Evolutionary conservation across 805 yeast genomes (phyloP).

Genomic region (Saccharomycopsis sp.): DNA sequence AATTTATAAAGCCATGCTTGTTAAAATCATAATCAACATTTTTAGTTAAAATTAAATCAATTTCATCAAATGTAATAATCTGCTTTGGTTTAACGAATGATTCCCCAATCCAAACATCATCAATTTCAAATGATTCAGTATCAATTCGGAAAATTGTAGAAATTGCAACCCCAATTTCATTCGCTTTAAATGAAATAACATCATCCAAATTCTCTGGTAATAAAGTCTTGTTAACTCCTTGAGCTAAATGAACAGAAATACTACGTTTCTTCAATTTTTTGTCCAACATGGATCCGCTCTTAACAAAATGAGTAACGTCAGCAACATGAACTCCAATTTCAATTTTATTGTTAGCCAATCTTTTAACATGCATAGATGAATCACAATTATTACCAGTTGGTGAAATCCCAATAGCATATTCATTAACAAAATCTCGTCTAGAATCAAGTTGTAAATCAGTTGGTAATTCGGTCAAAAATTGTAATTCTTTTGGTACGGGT

Average conservation of each 20-base stretch:
- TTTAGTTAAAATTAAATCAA: slow-evolving; percentile 43
- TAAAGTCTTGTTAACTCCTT: slow-evolving; percentile 54
- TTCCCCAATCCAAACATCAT: slow-evolving; percentile 71
- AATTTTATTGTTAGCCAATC: slow-evolving; percentile 49
- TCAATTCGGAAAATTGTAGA: slow-evolving; percentile 80
- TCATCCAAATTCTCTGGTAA: slow-evolving; percentile 62
- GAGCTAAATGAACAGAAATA: slow-evolving; percentile 82
- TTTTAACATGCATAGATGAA: slow-evolving; percentile 75
- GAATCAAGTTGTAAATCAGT: slow-evolving; percentile 26
- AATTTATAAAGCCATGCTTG: slow-evolving; percentile 28
- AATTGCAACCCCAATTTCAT: slow-evolving; percentile 55
- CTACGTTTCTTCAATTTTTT: slow-evolving; percentile 88
- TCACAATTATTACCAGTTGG: slow-evolving; percentile 57
- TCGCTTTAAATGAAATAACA: slow-evolving; percentile 52
- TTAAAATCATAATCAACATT: slow-evolving; percentile 17
- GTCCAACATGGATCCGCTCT: slow-evolving; percentile 71
- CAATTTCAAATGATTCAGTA: slow-evolving; percentile 60
- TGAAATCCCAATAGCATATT: slow-evolving; percentile 58
- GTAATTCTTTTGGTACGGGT: slow-evolving; percentile 27
- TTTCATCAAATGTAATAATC: slow-evolving; percentile 44
- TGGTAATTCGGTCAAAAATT: slow-evolving; percentile 23
- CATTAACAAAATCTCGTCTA: slow-evolving; percentile 50
- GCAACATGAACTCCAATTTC: slow-evolving; percentile 83
- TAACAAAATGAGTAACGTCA: slow-evolving; percentile 68
- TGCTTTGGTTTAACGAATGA: slow-evolving; percentile 60